Evolutionary conservation across 1,139 yeast species (phyloP), one percentile per base, ranked within the genome.

Genomic region (Saccharomycopsis hybrid): DNA sequence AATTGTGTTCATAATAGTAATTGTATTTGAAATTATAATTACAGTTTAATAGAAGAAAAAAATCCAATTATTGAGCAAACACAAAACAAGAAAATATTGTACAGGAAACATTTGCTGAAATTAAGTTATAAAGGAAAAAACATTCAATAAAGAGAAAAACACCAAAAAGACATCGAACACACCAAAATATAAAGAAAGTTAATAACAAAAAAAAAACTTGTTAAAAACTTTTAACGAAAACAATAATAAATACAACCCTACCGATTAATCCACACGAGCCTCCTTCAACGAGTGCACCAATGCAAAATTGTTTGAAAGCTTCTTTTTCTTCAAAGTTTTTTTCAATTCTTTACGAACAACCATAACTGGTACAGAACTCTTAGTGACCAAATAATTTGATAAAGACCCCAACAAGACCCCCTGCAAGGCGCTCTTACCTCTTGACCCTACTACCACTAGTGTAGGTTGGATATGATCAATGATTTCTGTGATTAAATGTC

Each of bases 361-460:
- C 84, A 90, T 81, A 29, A 89, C 94, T 0, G 97, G 97, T 11
- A 87, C 90, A 28, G 86, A 73, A 61, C 87, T 78, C 61, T 82
- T 80, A 13, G 88, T 81, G 9, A 85, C 87, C 58, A 86, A 71
- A 63, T 85, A 86, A 59, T 85, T 86, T 3, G 87, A 79, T 56
- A 86, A 74, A 2, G 87, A 80, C 2, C 92, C 92, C 54, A 85
- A 73, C 53, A 85, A 70, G 9, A 85, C 89, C 8, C 94, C 92
- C 62, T 82, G 82, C 44, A 85, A 69, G 1, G 90, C 88, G 54
- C 82, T 73, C 56, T 82, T 80, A 30, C 94, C 94, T 59, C 85
- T 78, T 13, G 90, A 82, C 0, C 94, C 94, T 36, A 89, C 86
- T 52, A 89, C 80, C 18, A 90, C 92, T 60, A 89, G 69, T 0